These are phyloP conservation scores for Fusarium duplospermum DNA, from an alignment of 2,329 filamentous ascomycete genomes.

Conservation along the genomic window DNA sequence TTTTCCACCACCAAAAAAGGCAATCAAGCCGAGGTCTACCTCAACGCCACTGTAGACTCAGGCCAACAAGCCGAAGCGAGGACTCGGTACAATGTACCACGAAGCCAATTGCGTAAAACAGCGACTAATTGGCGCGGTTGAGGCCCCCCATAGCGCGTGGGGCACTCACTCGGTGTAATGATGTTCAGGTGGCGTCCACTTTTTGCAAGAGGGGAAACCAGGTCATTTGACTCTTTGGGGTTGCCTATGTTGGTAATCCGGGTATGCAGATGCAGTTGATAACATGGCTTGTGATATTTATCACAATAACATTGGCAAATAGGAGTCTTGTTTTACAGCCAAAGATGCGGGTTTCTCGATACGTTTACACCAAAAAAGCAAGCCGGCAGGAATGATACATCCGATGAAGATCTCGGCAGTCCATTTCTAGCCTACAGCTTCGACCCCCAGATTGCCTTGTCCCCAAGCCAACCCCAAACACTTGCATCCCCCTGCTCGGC, in stretches of 20 bases:
- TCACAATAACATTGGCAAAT: background rate
- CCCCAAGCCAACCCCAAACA: conserved; percentile 43
- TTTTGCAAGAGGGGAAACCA: conserved; percentile 13
- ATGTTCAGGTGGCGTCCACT: background rate
- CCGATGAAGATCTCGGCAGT: background rate
- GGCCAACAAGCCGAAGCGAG: conserved; percentile 12
- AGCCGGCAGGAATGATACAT: background rate
- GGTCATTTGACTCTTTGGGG: conserved; percentile 21
- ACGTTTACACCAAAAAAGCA: background rate
- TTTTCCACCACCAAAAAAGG: background rate
- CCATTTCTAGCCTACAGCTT: background rate
- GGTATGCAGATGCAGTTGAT: background rate
- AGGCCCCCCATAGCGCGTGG: conserved; percentile 1
- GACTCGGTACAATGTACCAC: background rate
- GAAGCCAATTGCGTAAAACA: background rate
- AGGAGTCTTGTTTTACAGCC: background rate
- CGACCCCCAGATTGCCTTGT: conserved; percentile 42
- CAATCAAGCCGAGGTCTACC: conserved; percentile 7
- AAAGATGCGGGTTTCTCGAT: background rate
- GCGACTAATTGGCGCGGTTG: conserved; percentile 5
- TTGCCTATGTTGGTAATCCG: background rate
- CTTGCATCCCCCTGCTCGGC: conserved; percentile 40
- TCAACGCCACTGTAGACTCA: background rate
- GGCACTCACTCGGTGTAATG: background rate
- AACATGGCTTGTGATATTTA: background rate